A percentile compares a stretch with the other conserved stretches of the same genome.
Evolutionary conservation across 305 asterid genomes (phyloP).

Genomic region (Petunia hybrid): DNA sequence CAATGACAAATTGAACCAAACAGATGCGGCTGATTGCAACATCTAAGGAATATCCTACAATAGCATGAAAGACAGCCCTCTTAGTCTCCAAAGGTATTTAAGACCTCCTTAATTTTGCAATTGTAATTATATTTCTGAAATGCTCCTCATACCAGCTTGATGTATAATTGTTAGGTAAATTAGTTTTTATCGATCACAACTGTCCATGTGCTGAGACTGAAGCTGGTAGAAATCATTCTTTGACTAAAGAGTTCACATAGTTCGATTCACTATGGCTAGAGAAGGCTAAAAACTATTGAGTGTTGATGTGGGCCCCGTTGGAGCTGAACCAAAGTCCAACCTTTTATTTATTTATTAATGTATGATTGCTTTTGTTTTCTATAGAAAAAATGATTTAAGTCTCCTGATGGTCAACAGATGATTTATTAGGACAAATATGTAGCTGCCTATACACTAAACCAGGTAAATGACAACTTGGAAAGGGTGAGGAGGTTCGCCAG

Average conservation of each 20-base stretch:
- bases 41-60: background rate
- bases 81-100: background rate
- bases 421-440: background rate
- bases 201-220: background rate
- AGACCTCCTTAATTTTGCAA: background rate
- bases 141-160: conserved; percentile 17
- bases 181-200: background rate
- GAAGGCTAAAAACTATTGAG: background rate
- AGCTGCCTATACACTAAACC: background rate
- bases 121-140: conserved; percentile 15
- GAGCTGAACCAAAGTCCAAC: conserved; percentile 11
- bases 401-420: background rate
- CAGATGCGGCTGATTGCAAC: background rate
- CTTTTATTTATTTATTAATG: background rate
- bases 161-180: conserved; percentile 2
- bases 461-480: background rate
- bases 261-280: background rate
- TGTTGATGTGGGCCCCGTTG: background rate
- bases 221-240: background rate
- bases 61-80: background rate
- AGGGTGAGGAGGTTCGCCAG: too few species aligned
- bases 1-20: background rate
- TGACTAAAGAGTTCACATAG: conserved; percentile 23
- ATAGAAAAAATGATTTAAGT: background rate
- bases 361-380: too few species aligned